Conservation (phyloP, 2,329 filamentous ascomycete genomes). For the Mycogone perniciosa region DNA sequence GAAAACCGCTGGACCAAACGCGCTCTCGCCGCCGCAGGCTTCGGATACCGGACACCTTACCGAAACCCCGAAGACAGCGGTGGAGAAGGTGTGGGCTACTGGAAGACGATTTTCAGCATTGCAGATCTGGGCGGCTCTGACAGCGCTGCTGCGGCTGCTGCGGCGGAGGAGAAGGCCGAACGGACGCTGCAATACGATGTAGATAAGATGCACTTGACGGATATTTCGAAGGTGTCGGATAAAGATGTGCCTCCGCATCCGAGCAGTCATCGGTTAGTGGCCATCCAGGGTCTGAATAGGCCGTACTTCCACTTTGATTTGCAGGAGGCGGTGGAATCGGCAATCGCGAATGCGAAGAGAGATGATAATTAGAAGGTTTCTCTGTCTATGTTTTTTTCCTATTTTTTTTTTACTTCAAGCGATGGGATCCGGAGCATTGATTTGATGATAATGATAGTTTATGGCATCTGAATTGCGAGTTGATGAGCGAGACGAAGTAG, state of each 20-base stretch:
- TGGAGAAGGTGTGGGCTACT: slow-evolving; percentile 22
- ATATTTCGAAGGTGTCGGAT: slow-evolving; percentile 19
- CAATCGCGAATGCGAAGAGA: slow-evolving; percentile 30
- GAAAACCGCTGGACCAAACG: slow-evolving; percentile 51
- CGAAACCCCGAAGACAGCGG: slow-evolving; percentile 16
- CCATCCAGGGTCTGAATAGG: slow-evolving; percentile 41
- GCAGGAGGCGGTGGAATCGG: slow-evolving; percentile 41
- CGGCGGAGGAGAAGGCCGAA: slow-evolving; percentile 51
- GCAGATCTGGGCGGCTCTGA: slow-evolving; percentile 72
- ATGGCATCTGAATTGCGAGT: too few relatives aligned
- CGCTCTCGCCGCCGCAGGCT: slow-evolving; percentile 48
- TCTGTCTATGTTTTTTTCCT: background rate
- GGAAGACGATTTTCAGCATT: slow-evolving; percentile 85
- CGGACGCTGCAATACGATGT: slow-evolving; percentile 21
- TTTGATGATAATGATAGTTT: too few relatives aligned
- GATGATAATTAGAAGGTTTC: slow-evolving; percentile 1
- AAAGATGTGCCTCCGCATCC: slow-evolving; percentile 24
- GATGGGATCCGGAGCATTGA: too few relatives aligned
- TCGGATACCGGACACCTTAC: slow-evolving; percentile 37
- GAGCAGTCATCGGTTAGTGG: slow-evolving; percentile 27
- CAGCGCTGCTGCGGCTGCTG: slow-evolving; percentile 52
- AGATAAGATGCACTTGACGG: slow-evolving; percentile 21
- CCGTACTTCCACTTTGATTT: slow-evolving; percentile 49
- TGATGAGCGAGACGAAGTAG: too few relatives aligned
- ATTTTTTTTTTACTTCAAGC: background rate